phyloP scores from a whole-genome alignment of 352 stramenopile genomes.

The Globisporangium paddicum region DNA sequence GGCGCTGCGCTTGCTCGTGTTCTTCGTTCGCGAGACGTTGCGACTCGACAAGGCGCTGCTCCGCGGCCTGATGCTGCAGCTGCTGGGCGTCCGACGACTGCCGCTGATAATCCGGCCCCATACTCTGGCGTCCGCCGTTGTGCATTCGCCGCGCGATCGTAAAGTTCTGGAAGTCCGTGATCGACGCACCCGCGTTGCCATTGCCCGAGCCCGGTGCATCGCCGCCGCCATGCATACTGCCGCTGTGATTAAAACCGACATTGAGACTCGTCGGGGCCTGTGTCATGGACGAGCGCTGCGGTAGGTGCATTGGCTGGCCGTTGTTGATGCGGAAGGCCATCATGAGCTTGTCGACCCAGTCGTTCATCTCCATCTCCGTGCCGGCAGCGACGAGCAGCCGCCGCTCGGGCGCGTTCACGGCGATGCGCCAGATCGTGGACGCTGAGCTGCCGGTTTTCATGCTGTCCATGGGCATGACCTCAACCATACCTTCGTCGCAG shows the following conservation, averaged over 20 bases:
- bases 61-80: constrained; percentile 13
- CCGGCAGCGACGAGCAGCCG: constrained; percentile 59
- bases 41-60: constrained; percentile 23
- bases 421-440: constrained; percentile 75
- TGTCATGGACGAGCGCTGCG: constrained; percentile 14
- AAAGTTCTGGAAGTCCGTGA: constrained; percentile 84
- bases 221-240: neutral
- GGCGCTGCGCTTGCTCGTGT: constrained; percentile 10
- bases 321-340: constrained; percentile 56
- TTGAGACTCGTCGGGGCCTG: constrained; percentile 7
- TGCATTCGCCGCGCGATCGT: constrained; percentile 36
- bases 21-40: constrained; percentile 18
- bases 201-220: neutral
- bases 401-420: constrained; percentile 55
- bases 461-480: constrained; percentile 75
- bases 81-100: constrained; percentile 25
- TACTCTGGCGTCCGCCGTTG: constrained; percentile 36
- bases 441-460: constrained; percentile 71
- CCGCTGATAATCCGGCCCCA: constrained; percentile 26
- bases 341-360: constrained; percentile 76
- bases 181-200: constrained; percentile 19
- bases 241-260: neutral
- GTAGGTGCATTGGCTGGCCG: constrained; percentile 25
- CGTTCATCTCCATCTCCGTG: constrained; percentile 85
- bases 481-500: constrained; percentile 55